Percentiles rank a stretch among this genome's conserved stretches.
Evolutionary conservation across 495 filamentous ascomycete species (phyloP).

Genomic region (Hypomontagnella submonticulosa): DNA sequence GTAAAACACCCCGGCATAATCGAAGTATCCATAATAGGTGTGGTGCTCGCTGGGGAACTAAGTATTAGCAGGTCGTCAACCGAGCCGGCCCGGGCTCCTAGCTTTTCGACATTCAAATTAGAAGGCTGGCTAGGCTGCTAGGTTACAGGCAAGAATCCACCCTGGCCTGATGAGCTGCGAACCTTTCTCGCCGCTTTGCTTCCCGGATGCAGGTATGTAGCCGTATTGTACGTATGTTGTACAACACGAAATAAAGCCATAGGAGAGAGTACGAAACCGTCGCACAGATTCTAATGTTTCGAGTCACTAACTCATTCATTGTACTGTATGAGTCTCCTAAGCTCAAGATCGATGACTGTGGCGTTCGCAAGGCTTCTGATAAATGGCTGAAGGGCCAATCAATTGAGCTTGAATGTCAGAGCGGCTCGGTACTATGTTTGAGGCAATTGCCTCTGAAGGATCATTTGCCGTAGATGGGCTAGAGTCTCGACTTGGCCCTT

Average conservation of each 20-base stretch:
- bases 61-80: constrained; percentile 39
- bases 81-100: constrained; percentile 38
- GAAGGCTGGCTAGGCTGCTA: constrained; percentile 23
- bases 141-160: no score
- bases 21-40: constrained; percentile 22
- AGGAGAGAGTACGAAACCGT: constrained; percentile 32
- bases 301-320: constrained; percentile 8
- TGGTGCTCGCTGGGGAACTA: constrained; percentile 42
- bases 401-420: constrained; percentile 9
- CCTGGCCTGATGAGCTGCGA: constrained; percentile 19
- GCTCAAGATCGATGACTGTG: constrained; percentile 2
- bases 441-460: constrained; percentile 26
- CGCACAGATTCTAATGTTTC: constrained; percentile 31
- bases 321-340: constrained; percentile 17
- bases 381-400: constrained; percentile 13
- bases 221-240: constrained; percentile 8
- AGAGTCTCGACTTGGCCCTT: constrained; percentile 12
- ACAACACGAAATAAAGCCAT: neutral
- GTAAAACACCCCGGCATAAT: constrained; percentile 10
- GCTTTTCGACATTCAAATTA: neutral
- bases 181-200: constrained; percentile 13
- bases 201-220: constrained; percentile 11
- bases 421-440: constrained; percentile 23
- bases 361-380: constrained; percentile 22
- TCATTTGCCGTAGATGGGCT: constrained; percentile 12